Base-by-base conservation (phyloP, 2,329 filamentous ascomycete species). In the Fusarium palustre region DNA sequence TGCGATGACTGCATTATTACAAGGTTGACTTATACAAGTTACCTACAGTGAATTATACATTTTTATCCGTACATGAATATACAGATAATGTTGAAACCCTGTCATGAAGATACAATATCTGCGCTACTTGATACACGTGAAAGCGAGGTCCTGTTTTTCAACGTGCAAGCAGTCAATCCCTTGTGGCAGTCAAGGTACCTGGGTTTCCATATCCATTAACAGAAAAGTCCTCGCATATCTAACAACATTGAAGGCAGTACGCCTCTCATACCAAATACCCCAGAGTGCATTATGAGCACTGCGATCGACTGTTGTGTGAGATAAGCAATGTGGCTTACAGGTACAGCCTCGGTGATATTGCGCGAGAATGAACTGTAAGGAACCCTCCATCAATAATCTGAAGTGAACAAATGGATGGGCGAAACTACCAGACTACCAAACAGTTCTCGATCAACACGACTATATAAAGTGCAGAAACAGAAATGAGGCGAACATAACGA, bases 401-500 rank as follows among this genome's bases (percentile, higher is more conserved):
- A 13, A 25, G 46, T 25, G 13, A 59, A 52, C 20, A 45, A 38
- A 30, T 31, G 20, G 24, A 18, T 46, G 24, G 42, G 6, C 20
- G 15, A 33, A 46, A 22, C 28, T 47, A 25, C 11, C n/a, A 33
- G 41, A 22, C 28, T 47, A 25, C 11, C n/a, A 31, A 28, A 41
- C 3, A 45, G 30, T 42, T 20, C 36, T 25, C 28, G 31, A 20
- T 22, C 18, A 55, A 11, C 42, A 28, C 31, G 38, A 47, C 42
- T 47, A 64, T 58, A 41, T 45, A 39, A 59, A 58, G 28, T 45
- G 38, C 43, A 49, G 33, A 31, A 22, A 28, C 16, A 53, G 41
- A 36, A 55, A 31, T 43, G 61, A 69, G 66, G 66, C 66, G 46
- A 53, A 30, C 59, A 20, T 36, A 24, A 57, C 31, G 30, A 25